Evolutionary conservation across 495 filamentous ascomycete species (phyloP), one percentile per base, ranked within the genome.

Genomic region (Penicillium paxilli): DNA sequence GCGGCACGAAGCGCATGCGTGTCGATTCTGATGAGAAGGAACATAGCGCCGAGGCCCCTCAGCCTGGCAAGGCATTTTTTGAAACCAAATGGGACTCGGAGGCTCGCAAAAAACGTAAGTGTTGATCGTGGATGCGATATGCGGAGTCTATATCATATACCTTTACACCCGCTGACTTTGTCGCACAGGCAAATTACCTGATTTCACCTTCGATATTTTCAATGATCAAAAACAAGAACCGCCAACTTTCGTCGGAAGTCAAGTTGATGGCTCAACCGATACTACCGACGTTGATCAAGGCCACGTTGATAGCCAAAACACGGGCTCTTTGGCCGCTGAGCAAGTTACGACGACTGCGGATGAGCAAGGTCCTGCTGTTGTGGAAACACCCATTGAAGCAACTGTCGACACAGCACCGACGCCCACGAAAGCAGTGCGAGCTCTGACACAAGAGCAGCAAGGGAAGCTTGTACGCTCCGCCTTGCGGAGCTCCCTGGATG

Each of bases 1-100:
- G 77, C 16, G 72, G 74, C 19, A 71, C 78, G 11, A 82, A 82
- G 68, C 70, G 77, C n/a, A 64, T 67, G 32, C 72, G 77, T 54
- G 58, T 76, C 4, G 58, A 55, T 14, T 26, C 64, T 38, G 57
- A 42, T 17, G 57, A 58, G 14, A 23, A 44, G 10, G 55, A 65
- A 2, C 40, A 50, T 16, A 28, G 16, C 4, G 25, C 17, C 25
- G 47, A 54, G 11, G 12, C 45, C 2, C 54, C 57, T 21, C 52
- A 61, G 47, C 57, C 63, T 6, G 67, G 62, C 17, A 58, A 64
- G 33, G 74, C 71, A 14, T 76, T 78, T 51, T 59, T 74, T 1
- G 71, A 70, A 51, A 76, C 68, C n/a, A 67, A 72, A 38, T 72
- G 70, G 71, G 71, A 71, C 56, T 64, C 60, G 37, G 66, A 70